Evolutionary conservation across 495 filamentous ascomycete species (phyloP), one percentile per base, ranked within the genome.

Genomic region (Podospora tetraspora): DNA sequence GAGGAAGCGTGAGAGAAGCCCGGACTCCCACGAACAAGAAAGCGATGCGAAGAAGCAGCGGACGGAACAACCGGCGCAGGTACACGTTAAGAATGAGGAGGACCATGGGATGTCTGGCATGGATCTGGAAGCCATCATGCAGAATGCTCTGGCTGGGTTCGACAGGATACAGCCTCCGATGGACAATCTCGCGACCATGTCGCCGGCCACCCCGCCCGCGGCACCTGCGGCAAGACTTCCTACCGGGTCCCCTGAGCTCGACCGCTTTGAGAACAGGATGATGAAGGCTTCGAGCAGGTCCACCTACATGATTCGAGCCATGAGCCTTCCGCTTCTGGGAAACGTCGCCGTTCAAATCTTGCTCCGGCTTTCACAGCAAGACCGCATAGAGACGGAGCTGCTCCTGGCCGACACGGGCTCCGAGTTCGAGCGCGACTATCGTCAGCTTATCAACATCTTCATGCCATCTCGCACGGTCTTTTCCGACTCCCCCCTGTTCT

Each of bases 381-480:
- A 78, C 10, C 71, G 78, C 13, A 75, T 77, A 30, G 91, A 96
- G 67, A 91, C 93, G 29, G 85, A 92, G 19, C 86, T 84, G 21
- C 88, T 93, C 62, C 84, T 92, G n/a, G 88, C 88, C 0, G 84
- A 91, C 34, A 82, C 85, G 10, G 87, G 92, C 3, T 92, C 90
- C 12, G 91, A 93, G 61, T 87, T 91, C 66, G 86, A 90, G 9
- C 90, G 90, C 74, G 88, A 91, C n/a, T 97, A 96, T 78, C 83
- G 84, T 6, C 88, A 89, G 8, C 85, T 97, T 73, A 91, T 91
- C 74, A 86, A 87, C 3, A 84, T 94, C 1, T 96, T 97, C 70
- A 88, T 93, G 66, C 85, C 91, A 61, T 91, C 92, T 4, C 92
- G 94, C 72, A 87, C 88, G 67, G 84, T 92, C 3, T 96, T 96